Evolutionary conservation across 176 grass and related monocot species (phyloP).

Genomic region (Urochloa ruziziensis): DNA sequence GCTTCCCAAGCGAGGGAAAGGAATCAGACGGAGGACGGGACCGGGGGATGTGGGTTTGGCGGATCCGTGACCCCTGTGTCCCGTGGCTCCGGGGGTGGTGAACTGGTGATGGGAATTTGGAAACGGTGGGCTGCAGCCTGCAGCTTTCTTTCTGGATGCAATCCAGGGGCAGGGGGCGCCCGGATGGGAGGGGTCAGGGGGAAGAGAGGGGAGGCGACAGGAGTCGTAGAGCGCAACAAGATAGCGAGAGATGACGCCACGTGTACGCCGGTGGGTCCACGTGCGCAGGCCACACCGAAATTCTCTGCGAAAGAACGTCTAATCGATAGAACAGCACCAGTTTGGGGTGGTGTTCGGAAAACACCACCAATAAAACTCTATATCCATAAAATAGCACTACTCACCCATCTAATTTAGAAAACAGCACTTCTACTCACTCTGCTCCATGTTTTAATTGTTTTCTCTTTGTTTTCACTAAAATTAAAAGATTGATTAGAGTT

Average conservation of each 20-base stretch:
- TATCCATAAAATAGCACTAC: too few relatives aligned
- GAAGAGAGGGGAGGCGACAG: neutral
- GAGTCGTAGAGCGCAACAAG: neutral
- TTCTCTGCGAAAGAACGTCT: too few relatives aligned
- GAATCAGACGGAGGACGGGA: neutral
- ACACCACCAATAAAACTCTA: too few relatives aligned
- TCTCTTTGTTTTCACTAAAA: too few relatives aligned
- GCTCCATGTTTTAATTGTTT: too few relatives aligned
- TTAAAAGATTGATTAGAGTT: too few relatives aligned
- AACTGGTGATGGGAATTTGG: neutral
- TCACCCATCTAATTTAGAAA: too few relatives aligned
- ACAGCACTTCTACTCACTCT: too few relatives aligned
- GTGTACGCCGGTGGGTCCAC: too few relatives aligned
- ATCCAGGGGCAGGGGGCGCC: neutral
- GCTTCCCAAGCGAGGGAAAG: neutral
- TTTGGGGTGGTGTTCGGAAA: too few relatives aligned
- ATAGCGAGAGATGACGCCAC: neutral
- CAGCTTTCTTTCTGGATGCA: neutral
- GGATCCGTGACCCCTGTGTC: neutral
- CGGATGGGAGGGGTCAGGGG: neutral
- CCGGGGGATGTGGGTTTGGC: neutral
- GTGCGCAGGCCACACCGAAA: too few relatives aligned
- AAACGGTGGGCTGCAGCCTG: constrained; percentile 25
- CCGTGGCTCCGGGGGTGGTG: neutral
- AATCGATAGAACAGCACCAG: too few relatives aligned